Evolutionary conservation across 345 rosid species (phyloP).

Genomic region (Murraya koenigii): DNA sequence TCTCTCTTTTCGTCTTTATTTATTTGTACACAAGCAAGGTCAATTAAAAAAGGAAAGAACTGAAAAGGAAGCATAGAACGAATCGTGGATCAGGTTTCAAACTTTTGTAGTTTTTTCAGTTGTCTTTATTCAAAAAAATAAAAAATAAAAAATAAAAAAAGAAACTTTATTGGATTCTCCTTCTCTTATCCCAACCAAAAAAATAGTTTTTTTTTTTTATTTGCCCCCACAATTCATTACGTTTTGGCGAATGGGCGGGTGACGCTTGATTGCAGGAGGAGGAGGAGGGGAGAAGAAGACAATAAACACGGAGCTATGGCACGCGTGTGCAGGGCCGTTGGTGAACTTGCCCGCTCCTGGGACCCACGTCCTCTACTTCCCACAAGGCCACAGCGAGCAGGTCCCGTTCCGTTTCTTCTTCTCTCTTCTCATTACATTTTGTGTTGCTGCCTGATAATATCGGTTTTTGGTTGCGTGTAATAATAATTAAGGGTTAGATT

Average conservation of each 20-base stretch:
- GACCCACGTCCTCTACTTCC: constrained; percentile 70
- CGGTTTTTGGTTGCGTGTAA: background rate
- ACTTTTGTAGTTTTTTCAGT: background rate
- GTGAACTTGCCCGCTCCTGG: constrained; percentile 60
- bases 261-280: constrained; percentile 21
- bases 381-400: constrained; percentile 85
- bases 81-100: constrained; percentile 9
- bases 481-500: constrained; percentile 2
- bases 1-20: background rate
- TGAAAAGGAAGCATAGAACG: constrained; percentile 9
- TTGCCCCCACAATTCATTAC: too few relatives aligned
- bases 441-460: background rate
- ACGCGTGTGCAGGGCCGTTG: constrained; percentile 73
- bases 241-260: constrained; percentile 2
- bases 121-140: background rate
- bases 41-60: background rate
- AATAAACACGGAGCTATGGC: constrained; percentile 71
- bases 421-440: background rate
- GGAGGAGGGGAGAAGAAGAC: constrained; percentile 44
- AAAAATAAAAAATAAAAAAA: too few relatives aligned
- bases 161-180: background rate
- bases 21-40: background rate
- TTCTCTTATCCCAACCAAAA: background rate
- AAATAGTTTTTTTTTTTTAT: too few relatives aligned
- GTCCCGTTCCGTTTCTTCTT: constrained; percentile 10